These are phyloP conservation scores for Pugionium dolabratum DNA, from an alignment of 345 rosid species.

Conservation along the genomic window DNA sequence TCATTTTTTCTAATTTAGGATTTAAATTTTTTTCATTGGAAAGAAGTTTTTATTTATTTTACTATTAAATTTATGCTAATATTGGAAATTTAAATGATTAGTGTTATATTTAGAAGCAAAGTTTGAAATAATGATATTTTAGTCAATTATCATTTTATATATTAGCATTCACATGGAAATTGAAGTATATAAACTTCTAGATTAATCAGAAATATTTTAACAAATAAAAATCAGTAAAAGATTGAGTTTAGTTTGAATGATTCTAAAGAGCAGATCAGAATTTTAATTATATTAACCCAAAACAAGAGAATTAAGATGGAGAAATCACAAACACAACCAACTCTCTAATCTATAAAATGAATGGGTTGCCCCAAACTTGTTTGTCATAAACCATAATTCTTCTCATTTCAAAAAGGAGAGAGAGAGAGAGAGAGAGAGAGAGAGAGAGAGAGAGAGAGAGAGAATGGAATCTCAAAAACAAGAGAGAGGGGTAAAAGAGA, in stretches of 20 bases:
- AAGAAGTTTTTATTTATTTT: no score
- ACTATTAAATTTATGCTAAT: no score
- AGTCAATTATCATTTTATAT: no score
- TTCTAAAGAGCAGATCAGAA: slow-evolving; percentile 13
- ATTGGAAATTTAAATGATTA: no score
- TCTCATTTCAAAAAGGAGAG: neutral
- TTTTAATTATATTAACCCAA: neutral
- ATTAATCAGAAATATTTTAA: neutral
- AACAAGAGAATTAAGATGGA: neutral
- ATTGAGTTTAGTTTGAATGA: slow-evolving; percentile 19
- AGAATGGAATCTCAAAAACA: slow-evolving; percentile 25
- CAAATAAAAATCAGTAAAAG: neutral
- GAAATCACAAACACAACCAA: neutral
- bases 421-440: neutral
- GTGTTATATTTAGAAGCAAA: no score
- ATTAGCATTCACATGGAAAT: no score
- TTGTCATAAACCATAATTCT: slow-evolving; percentile 4
- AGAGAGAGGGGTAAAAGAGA: slow-evolving; percentile 29
- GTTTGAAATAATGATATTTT: no score
- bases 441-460: neutral
- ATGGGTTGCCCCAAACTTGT: slow-evolving; percentile 7
- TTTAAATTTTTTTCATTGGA: no score
- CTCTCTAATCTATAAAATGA: slow-evolving; percentile 23
- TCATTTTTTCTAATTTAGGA: no score
- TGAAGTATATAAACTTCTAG: neutral